A percentile compares a stretch with the other conserved stretches of the same genome.
phyloP scores from a whole-genome alignment of 441 rosid genomes.

The Biscutella auriculata region DNA sequence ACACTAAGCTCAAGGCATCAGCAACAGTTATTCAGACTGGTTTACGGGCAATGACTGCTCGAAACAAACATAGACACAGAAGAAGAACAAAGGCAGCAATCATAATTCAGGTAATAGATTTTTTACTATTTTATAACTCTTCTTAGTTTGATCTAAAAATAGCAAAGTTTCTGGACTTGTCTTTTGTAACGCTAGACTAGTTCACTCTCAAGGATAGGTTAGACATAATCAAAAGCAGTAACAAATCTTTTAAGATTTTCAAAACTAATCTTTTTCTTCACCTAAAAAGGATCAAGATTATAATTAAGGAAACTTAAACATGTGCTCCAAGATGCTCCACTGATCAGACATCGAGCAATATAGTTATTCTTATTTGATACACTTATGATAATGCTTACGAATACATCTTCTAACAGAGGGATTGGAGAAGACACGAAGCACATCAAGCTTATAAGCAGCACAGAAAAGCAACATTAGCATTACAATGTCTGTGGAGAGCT shows the following conservation, averaged over 20 bases:
- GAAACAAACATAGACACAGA: constrained; percentile 37
- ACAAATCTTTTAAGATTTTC: neutral
- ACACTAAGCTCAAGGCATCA: constrained; percentile 26
- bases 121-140: neutral
- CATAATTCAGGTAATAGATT: constrained; percentile 38
- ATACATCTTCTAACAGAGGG: constrained; percentile 29
- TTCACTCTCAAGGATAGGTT: neutral
- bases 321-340: neutral
- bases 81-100: constrained; percentile 54
- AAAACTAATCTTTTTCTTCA: neutral
- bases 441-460: constrained; percentile 31
- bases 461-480: constrained; percentile 36
- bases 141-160: neutral
- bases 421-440: constrained; percentile 42
- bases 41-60: constrained; percentile 45
- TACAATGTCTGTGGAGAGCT: constrained; percentile 59
- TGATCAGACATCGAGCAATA: neutral
- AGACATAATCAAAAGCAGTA: neutral
- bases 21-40: constrained; percentile 43
- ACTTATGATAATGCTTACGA: neutral
- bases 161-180: neutral
- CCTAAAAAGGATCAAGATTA: neutral
- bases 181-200: neutral
- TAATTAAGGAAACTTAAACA: neutral
- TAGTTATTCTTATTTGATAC: neutral